A percentile compares a stretch with the other conserved stretches of the same genome.
Evolutionary conservation across 2,329 filamentous ascomycete genomes (phyloP).

Genomic region (Alternaria brassicicola): DNA sequence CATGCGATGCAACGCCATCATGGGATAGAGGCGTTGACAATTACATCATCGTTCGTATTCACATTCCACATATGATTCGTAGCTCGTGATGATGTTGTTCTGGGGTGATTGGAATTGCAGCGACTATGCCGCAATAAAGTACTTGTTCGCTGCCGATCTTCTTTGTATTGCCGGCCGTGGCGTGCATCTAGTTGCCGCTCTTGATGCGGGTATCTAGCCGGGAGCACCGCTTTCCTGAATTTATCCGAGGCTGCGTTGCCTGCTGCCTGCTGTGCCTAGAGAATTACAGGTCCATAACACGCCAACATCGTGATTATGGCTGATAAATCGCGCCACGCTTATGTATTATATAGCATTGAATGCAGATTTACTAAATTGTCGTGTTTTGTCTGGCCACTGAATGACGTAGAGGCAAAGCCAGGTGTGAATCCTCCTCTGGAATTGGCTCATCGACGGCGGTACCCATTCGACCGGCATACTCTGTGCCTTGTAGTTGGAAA

Average conservation of each 20-base stretch:
- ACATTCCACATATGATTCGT: not conserved
- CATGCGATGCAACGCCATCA: not conserved
- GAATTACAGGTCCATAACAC: not conserved
- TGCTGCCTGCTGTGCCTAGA: constrained; percentile 5
- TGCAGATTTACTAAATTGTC: not conserved
- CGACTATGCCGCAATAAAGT: constrained; percentile 5
- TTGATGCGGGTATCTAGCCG: constrained; percentile 4
- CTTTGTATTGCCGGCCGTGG: not conserved
- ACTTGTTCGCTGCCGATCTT: not conserved
- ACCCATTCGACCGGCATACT: not conserved
- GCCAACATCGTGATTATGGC: not conserved
- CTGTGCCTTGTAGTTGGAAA: not conserved
- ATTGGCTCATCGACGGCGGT: not conserved
- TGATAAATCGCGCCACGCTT: not conserved
- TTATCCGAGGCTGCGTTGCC: not conserved
- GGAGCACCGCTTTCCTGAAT: not conserved
- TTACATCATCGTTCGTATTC: not conserved
- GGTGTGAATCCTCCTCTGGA: not conserved
- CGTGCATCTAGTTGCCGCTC: constrained; percentile 1
- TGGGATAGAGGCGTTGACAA: not conserved
- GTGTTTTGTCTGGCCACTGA: not conserved
- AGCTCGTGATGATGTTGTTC: not conserved
- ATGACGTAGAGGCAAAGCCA: not conserved
- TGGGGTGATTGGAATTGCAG: not conserved
- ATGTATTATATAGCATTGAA: not conserved